Evolutionary conservation across 2,329 filamentous ascomycete species (phyloP).

Genomic region (Aspergillus ochraceus): DNA sequence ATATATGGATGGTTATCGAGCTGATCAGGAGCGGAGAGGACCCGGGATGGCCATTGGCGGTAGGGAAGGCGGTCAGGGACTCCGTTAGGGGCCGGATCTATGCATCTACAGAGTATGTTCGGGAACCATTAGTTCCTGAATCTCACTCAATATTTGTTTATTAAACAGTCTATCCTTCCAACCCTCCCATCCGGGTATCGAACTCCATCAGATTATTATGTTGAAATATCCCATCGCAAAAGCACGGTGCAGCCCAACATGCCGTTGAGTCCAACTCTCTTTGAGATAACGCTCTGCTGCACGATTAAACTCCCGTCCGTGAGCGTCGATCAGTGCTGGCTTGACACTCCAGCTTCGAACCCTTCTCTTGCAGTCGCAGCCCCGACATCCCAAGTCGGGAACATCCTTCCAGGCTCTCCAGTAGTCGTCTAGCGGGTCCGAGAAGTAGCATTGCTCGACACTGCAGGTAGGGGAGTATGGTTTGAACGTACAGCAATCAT

Average conservation of each 20-base stretch:
- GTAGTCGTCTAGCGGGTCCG: constrained; percentile 28
- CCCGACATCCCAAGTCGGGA: constrained; percentile 22
- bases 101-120: neutral
- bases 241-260: constrained; percentile 23
- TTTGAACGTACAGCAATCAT: constrained; percentile 26
- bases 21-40: neutral
- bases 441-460: constrained; percentile 22
- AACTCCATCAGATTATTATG: constrained; percentile 13
- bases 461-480: constrained; percentile 15
- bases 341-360: constrained; percentile 30
- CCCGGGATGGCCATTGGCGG: neutral
- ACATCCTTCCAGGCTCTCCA: constrained; percentile 29
- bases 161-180: neutral
- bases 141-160: neutral
- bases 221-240: constrained; percentile 22
- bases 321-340: constrained; percentile 28
- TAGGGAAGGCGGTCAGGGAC: constrained; percentile 1
- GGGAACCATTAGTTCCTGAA: no score
- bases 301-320: constrained; percentile 24
- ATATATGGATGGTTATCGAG: neutral
- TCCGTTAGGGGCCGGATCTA: no score
- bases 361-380: constrained; percentile 26
- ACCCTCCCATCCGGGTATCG: neutral
- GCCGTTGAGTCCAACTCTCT: constrained; percentile 30
- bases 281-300: constrained; percentile 28